Evolutionary conservation across 2,329 filamentous ascomycete genomes (phyloP).

Genomic region (Penicillium rolfsii): DNA sequence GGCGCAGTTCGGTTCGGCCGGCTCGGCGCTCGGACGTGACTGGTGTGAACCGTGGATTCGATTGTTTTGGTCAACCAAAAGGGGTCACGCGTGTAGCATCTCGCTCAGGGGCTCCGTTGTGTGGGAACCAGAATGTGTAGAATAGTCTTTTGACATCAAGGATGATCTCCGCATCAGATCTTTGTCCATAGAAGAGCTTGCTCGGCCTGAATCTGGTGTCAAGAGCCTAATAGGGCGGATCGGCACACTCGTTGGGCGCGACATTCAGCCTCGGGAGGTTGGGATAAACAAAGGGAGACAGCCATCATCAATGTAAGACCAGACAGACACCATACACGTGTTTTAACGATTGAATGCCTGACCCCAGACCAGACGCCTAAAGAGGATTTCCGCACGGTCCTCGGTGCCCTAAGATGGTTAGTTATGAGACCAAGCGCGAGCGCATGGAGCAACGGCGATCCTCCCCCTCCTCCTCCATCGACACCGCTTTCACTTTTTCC

Average conservation of each 20-base stretch:
- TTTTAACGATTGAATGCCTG: not conserved
- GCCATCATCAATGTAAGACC: no score
- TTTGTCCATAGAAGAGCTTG: not conserved
- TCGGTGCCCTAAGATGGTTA: not conserved
- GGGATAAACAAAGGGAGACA: no score
- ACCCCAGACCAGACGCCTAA: not conserved
- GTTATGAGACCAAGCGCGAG: conserved; percentile 5
- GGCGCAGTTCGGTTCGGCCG: conserved; percentile 8
- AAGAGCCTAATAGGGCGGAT: not conserved
- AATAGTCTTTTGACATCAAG: not conserved
- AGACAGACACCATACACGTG: not conserved
- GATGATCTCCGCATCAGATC: no score
- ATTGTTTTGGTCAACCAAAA: conserved; percentile 23
- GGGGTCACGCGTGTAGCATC: conserved; percentile 1
- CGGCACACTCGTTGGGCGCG: not conserved
- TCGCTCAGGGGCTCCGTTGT: not conserved
- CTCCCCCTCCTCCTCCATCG: conserved; percentile 25
- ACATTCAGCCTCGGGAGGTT: no score
- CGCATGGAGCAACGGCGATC: conserved; percentile 27
- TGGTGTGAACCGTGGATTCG: conserved; percentile 32
- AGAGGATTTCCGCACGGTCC: not conserved
- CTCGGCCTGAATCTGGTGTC: conserved; percentile 2
- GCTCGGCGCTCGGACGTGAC: conserved; percentile 5
- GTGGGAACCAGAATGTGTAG: not conserved
- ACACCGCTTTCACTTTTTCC: conserved; percentile 31